Conservation (phyloP, 148 eudicot species). For the Drosera capensis region DNA sequence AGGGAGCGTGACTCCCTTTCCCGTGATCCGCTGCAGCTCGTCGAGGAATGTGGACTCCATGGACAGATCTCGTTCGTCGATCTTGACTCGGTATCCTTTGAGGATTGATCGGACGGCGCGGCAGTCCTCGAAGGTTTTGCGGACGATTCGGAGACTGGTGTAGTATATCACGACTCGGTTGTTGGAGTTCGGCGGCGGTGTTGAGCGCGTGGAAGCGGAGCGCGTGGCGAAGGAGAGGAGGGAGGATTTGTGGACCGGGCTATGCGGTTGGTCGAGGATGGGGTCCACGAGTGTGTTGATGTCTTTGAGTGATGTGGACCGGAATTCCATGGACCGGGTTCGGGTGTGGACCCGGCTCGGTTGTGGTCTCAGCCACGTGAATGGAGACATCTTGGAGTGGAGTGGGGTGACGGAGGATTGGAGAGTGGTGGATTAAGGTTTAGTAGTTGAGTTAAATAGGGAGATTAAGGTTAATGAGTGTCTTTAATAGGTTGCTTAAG, state of each 20-base stretch:
- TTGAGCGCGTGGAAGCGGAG: not conserved
- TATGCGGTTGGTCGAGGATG: constrained; percentile 2
- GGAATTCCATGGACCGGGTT: too few species aligned
- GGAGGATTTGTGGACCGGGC: constrained; percentile 9
- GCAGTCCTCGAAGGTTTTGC: constrained; percentile 37
- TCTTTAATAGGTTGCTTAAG: too few species aligned
- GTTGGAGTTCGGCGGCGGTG: constrained; percentile 15
- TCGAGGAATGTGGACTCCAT: constrained; percentile 19
- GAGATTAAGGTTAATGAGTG: too few species aligned
- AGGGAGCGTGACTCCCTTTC: constrained; percentile 15
- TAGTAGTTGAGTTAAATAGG: too few species aligned
- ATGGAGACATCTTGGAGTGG: too few species aligned
- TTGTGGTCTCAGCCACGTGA: not conserved
- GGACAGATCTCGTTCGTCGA: constrained; percentile 45
- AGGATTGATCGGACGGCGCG: constrained; percentile 23
- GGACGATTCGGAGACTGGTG: constrained; percentile 26
- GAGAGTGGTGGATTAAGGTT: too few species aligned
- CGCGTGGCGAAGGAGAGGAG: too few species aligned
- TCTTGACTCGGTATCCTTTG: constrained; percentile 17
- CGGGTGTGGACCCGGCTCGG: not conserved
- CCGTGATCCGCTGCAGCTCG: constrained; percentile 21
- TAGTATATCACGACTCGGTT: constrained; percentile 28
- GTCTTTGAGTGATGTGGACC: constrained; percentile 12
- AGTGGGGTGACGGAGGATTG: too few species aligned
- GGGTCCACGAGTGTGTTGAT: constrained; percentile 6